Percentiles rank a stretch among this genome's conserved stretches.
Conservation (phyloP, 1,284 basidiomycete species). For the Trichosporon ovoides region DNA sequence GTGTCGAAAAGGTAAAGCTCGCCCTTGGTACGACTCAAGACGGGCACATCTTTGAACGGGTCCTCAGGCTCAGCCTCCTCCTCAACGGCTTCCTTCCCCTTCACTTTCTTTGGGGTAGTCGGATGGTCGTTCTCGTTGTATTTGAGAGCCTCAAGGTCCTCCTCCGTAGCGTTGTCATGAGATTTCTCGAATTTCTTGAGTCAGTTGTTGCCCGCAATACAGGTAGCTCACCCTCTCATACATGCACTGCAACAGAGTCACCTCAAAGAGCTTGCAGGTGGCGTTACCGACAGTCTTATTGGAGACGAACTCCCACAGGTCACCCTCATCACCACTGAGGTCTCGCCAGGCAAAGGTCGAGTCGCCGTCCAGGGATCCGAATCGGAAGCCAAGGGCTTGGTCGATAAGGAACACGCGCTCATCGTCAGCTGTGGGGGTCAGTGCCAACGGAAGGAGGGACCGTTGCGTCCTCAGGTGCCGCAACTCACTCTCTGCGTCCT, state of each 20-base stretch:
- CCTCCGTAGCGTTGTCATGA: slow-evolving; percentile 64
- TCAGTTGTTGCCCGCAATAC: slow-evolving; percentile 6
- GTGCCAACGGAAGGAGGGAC: not conserved
- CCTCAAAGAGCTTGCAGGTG: slow-evolving; percentile 81
- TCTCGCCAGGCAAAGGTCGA: slow-evolving; percentile 85
- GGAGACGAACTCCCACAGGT: slow-evolving; percentile 49
- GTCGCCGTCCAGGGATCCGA: slow-evolving; percentile 70
- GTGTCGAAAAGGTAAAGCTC: slow-evolving; percentile 67
- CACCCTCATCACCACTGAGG: slow-evolving; percentile 53
- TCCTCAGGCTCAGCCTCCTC: slow-evolving; percentile 23
- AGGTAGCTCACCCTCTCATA: slow-evolving; percentile 59
- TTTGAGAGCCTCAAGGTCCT: slow-evolving; percentile 68
- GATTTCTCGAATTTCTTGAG: slow-evolving; percentile 66
- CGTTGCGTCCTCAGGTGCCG: too few relatives aligned
- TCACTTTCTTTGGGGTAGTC: slow-evolving; percentile 8
- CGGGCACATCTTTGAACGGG: slow-evolving; percentile 47
- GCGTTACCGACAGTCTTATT: slow-evolving; percentile 63
- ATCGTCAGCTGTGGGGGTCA: slow-evolving; percentile 62
- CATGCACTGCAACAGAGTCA: slow-evolving; percentile 89
- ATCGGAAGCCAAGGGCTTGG: slow-evolving; percentile 76
- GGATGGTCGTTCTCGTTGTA: slow-evolving; percentile 33
- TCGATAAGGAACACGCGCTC: slow-evolving; percentile 89
- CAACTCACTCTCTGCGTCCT: slow-evolving; percentile 85
- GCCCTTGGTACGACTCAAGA: slow-evolving; percentile 45
- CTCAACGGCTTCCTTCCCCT: not conserved